A percentile compares a stretch with the other conserved stretches of the same genome.
phyloP scores from a whole-genome alignment of 2,329 filamentous ascomycete genomes.

The Arthrobotrys pseudoclavata region DNA sequence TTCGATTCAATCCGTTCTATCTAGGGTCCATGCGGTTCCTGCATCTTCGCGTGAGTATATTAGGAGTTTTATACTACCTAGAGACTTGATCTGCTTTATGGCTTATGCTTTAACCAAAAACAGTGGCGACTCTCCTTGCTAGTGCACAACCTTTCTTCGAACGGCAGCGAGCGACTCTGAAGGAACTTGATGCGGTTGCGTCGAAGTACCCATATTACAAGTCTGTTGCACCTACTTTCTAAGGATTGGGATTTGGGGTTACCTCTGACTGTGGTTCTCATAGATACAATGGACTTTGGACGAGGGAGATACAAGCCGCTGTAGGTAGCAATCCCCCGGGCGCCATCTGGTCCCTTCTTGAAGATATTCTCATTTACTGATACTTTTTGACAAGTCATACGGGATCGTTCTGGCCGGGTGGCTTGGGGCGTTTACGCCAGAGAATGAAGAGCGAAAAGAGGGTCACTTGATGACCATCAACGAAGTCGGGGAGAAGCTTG shows the following conservation, averaged over 20 bases:
- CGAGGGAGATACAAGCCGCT: slow-evolving; percentile 83
- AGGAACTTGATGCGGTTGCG: slow-evolving; percentile 78
- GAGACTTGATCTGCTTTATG: slow-evolving; percentile 3
- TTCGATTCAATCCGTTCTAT: slow-evolving; percentile 84
- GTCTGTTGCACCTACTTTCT: slow-evolving; percentile 67
- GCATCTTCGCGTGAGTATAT: slow-evolving; percentile 72
- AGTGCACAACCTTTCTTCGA: slow-evolving; percentile 79
- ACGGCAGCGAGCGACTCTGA: slow-evolving; percentile 78
- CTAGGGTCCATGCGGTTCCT: slow-evolving; percentile 89
- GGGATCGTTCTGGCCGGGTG: slow-evolving; percentile 77
- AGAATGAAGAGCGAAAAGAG: slow-evolving; percentile 69
- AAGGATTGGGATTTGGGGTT: neutral
- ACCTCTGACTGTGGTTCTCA: neutral
- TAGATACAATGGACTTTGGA: slow-evolving; percentile 87
- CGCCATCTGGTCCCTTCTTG: too few species aligned
- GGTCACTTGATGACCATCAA: slow-evolving; percentile 86
- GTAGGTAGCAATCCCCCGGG: slow-evolving; percentile 68
- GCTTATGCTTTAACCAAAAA: slow-evolving; percentile 31
- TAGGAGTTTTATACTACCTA: neutral
- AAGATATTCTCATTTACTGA: too few species aligned
- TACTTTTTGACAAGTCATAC: slow-evolving; percentile 68
- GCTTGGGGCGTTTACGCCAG: slow-evolving; percentile 77
- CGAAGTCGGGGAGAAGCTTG: slow-evolving; percentile 82
- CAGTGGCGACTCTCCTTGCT: slow-evolving; percentile 78
- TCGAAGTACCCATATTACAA: slow-evolving; percentile 97